A percentile compares a stretch with the other conserved stretches of the same genome.
phyloP scores from a whole-genome alignment of 2,329 filamentous ascomycete genomes.

The Colletotrichum incanum region DNA sequence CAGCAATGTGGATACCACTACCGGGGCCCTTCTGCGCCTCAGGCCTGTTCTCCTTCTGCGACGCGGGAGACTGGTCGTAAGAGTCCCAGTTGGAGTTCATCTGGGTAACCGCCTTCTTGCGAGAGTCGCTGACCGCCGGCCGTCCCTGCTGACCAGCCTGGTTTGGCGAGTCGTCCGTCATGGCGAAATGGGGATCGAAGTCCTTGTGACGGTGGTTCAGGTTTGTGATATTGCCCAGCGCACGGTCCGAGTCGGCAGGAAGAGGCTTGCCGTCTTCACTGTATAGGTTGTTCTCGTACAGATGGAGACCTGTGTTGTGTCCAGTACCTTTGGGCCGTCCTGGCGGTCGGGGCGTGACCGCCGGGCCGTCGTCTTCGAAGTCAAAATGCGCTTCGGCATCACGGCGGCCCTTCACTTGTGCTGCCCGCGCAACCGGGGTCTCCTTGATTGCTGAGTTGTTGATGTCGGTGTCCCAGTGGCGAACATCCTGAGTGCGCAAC shows the following conservation, averaged over 20 bases:
- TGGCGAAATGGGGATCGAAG: slow-evolving; percentile 83
- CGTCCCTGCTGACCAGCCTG: slow-evolving; percentile 57
- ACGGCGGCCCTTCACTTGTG: slow-evolving; percentile 77
- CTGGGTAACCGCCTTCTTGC: slow-evolving; percentile 80
- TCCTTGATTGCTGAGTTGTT: slow-evolving; percentile 65
- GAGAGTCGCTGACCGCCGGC: slow-evolving; percentile 68
- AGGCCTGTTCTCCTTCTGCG: slow-evolving; percentile 68
- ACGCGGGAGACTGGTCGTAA: slow-evolving; percentile 68
- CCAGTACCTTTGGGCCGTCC: slow-evolving; percentile 68
- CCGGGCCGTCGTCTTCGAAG: slow-evolving; percentile 81
- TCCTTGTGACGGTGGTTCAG: slow-evolving; percentile 81
- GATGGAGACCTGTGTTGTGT: slow-evolving; percentile 77
- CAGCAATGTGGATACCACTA: slow-evolving; percentile 62
- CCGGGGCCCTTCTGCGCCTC: slow-evolving; percentile 39
- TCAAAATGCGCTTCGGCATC: slow-evolving; percentile 90
- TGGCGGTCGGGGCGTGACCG: slow-evolving; percentile 62
- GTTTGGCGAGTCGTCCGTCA: slow-evolving; percentile 78
- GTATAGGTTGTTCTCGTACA: slow-evolving; percentile 86
- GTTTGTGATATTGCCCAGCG: slow-evolving; percentile 80
- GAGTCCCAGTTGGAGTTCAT: slow-evolving; percentile 77
- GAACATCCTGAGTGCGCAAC: slow-evolving; percentile 76
- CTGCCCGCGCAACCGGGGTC: slow-evolving; percentile 71
- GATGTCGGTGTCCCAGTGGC: slow-evolving; percentile 85
- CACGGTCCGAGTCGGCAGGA: slow-evolving; percentile 55
- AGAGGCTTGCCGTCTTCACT: slow-evolving; percentile 67